These are phyloP conservation scores for Xylaria sp. DNA, from an alignment of 2,329 filamentous ascomycete genomes.

Conservation along the genomic window DNA sequence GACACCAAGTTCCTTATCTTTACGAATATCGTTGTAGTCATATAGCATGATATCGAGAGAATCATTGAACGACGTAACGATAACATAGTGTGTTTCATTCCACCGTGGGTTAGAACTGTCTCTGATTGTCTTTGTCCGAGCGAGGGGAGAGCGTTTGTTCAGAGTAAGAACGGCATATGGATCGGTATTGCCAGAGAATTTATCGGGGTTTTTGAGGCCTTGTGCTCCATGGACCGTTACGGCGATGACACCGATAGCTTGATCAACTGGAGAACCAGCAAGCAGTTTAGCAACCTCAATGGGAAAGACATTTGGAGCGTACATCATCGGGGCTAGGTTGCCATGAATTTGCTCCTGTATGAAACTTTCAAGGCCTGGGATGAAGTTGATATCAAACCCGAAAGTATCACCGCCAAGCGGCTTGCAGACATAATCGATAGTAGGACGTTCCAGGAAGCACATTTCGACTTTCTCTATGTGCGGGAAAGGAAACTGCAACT, in stretches of 20 bases:
- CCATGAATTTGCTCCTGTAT: slow-evolving; percentile 97
- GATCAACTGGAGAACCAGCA: slow-evolving; percentile 90
- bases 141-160: slow-evolving; percentile 83
- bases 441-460: slow-evolving; percentile 89
- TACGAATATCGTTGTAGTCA: slow-evolving; percentile 95
- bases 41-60: slow-evolving; percentile 84
- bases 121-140: slow-evolving; percentile 86
- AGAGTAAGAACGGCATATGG: slow-evolving; percentile 88
- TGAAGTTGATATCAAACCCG: slow-evolving; percentile 99
- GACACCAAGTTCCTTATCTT: slow-evolving; percentile 92
- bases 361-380: slow-evolving; percentile 91
- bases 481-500: slow-evolving; percentile 94
- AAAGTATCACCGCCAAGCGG: slow-evolving; percentile 94
- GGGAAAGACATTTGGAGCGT: slow-evolving; percentile 95
- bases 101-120: slow-evolving; percentile 89
- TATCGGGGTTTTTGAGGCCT: slow-evolving; percentile 94
- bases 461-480: slow-evolving; percentile 95
- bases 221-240: slow-evolving; percentile 91
- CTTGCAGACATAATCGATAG: slow-evolving; percentile 97
- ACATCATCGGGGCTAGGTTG: slow-evolving; percentile 97
- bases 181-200: slow-evolving; percentile 90
- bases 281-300: slow-evolving; percentile 99
- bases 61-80: slow-evolving; percentile 91
- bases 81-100: slow-evolving; percentile 97
- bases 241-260: slow-evolving; percentile 93